These are phyloP conservation scores for Plasmopara viticola DNA, from an alignment of 352 stramenopile species.

Conservation along the genomic window DNA sequence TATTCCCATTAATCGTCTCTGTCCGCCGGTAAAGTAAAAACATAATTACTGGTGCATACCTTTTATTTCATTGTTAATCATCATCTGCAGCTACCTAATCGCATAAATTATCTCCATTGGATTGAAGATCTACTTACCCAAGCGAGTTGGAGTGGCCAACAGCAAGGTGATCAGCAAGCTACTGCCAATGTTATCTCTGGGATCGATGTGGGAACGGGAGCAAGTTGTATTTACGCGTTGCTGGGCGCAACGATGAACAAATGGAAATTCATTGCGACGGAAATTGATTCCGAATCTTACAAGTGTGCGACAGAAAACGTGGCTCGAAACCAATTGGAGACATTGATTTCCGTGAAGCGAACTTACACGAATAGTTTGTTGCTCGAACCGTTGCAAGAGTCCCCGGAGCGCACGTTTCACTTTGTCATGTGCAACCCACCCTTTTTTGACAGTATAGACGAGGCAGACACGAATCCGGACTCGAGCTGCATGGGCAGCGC, in stretches of 20 bases:
- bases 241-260: slow-evolving; percentile 81
- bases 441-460: slow-evolving; percentile 86
- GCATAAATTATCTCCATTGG: slow-evolving; percentile 96
- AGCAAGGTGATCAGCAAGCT: slow-evolving; percentile 6
- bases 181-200: slow-evolving; percentile 40
- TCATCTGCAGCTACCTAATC: slow-evolving; percentile 58
- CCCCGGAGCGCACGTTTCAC: slow-evolving; percentile 41
- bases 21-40: slow-evolving; percentile 80
- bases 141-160: slow-evolving; percentile 17
- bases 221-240: slow-evolving; percentile 94
- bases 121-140: slow-evolving; percentile 87
- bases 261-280: slow-evolving; percentile 92
- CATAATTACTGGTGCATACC: not conserved
- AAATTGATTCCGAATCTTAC: slow-evolving; percentile 88
- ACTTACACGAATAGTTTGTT: slow-evolving; percentile 40
- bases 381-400: slow-evolving; percentile 37
- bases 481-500: slow-evolving; percentile 62
- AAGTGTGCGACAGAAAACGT: slow-evolving; percentile 85
- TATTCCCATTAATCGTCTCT: slow-evolving; percentile 89
- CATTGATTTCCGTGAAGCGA: slow-evolving; percentile 47
- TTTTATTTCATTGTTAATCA: not conserved
- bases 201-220: slow-evolving; percentile 94
- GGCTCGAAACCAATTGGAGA: slow-evolving; percentile 73
- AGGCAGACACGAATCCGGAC: slow-evolving; percentile 75
- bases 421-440: slow-evolving; percentile 97